These are phyloP conservation scores for Thamnidium elegans DNA, from an alignment of 192 early-diverging fungal genomes.

Conservation along the genomic window DNA sequence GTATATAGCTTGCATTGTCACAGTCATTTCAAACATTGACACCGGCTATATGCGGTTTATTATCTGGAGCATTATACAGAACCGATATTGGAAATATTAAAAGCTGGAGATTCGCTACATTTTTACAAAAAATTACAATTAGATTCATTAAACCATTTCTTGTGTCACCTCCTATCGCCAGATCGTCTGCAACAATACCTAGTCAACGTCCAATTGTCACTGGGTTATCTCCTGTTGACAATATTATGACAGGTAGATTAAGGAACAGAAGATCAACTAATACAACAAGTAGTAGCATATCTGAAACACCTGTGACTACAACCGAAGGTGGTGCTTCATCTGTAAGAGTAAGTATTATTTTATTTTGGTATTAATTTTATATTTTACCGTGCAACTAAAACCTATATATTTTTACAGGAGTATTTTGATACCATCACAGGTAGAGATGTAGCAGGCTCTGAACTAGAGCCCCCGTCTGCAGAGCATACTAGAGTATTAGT, in stretches of 20 bases:
- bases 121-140: constrained; percentile 32
- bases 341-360: constrained; percentile 27
- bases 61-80: constrained; percentile 53
- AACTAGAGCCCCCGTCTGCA: constrained; percentile 37
- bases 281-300: not conserved
- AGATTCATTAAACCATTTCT: constrained; percentile 48
- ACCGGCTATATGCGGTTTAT: constrained; percentile 44
- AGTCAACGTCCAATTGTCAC: constrained; percentile 25
- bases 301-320: not conserved
- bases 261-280: constrained; percentile 15
- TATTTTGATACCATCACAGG: constrained; percentile 41
- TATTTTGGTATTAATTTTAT: not conserved
- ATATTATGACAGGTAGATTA: constrained; percentile 20
- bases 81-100: constrained; percentile 49
- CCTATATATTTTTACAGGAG: constrained; percentile 12
- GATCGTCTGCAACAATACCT: constrained; percentile 42
- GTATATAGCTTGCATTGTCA: constrained; percentile 41
- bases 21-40: constrained; percentile 43
- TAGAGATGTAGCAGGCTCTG: constrained; percentile 38
- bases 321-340: constrained; percentile 4
- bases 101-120: constrained; percentile 50
- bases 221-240: constrained; percentile 13
- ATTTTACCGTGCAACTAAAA: not conserved
- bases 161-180: constrained; percentile 42
- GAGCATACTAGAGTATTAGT: constrained; percentile 48